phyloP scores from a whole-genome alignment of 75 land plant genomes.

The Pinus tabuliformis region DNA sequence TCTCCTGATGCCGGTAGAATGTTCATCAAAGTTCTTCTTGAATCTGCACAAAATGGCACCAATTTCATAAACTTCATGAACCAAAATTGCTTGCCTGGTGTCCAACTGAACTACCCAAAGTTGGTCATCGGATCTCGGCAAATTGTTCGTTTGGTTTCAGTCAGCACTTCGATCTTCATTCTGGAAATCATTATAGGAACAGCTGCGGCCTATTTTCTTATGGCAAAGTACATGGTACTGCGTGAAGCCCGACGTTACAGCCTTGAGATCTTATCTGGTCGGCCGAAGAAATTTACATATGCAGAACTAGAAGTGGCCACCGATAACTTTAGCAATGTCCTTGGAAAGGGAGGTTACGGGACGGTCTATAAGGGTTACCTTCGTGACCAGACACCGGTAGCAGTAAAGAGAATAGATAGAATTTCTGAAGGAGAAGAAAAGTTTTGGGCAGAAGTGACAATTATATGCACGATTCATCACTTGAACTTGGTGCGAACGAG shows the following conservation, averaged over 20 bases:
- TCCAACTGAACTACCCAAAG: too few relatives aligned
- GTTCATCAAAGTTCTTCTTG: too few relatives aligned
- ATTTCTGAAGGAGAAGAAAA: neutral
- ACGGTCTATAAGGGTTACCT: constrained; percentile 6
- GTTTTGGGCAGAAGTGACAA: neutral
- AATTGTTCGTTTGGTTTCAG: too few relatives aligned
- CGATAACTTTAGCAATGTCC: neutral
- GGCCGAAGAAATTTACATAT: neutral
- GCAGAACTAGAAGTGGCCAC: neutral
- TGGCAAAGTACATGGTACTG: too few relatives aligned
- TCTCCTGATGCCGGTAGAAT: too few relatives aligned
- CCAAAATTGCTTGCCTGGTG: too few relatives aligned
- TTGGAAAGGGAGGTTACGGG: constrained; percentile 7
- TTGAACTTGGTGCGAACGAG: neutral
- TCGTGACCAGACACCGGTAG: constrained; percentile 15
- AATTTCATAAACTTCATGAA: too few relatives aligned
- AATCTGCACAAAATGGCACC: too few relatives aligned
- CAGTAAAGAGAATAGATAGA: constrained; percentile 27
- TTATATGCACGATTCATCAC: constrained; percentile 1
- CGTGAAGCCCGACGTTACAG: neutral
- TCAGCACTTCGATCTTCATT: too few relatives aligned
- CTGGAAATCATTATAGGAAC: too few relatives aligned
- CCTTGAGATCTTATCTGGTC: neutral
- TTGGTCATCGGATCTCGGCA: too few relatives aligned
- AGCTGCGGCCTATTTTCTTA: too few relatives aligned